A percentile compares a stretch with the other conserved stretches of the same genome.
Conservation (phyloP, 805 yeast species). For the Candida dajiaensis region DNA sequence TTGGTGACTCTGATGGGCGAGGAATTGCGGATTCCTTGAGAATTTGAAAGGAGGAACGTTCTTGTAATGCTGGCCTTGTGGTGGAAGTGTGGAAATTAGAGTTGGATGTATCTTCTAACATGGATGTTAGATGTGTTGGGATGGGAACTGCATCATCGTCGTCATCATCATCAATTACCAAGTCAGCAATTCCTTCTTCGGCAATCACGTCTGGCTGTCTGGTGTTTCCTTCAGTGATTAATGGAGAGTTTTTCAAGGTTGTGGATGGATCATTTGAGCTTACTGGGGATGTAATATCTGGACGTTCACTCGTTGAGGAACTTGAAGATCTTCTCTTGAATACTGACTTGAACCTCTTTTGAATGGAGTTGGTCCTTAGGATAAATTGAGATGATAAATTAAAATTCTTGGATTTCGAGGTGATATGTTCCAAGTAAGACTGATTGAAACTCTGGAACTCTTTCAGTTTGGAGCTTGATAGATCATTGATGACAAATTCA, state of each 20-base stretch:
- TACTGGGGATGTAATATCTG: not conserved
- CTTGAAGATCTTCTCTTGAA: constrained; percentile 18
- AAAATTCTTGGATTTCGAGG: not conserved
- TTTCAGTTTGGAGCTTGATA: constrained; percentile 2
- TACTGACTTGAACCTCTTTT: constrained; percentile 19
- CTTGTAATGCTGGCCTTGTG: not conserved
- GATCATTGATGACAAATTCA: constrained; percentile 56
- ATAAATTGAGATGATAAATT: not conserved
- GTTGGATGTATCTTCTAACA: not conserved
- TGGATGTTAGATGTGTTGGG: constrained; percentile 6
- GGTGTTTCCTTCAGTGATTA: not conserved
- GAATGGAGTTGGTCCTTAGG: constrained; percentile 12
- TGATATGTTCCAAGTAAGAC: constrained; percentile 8
- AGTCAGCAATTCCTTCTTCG: not conserved
- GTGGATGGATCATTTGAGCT: not conserved
- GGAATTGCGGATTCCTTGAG: not conserved
- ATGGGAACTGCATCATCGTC: constrained; percentile 4
- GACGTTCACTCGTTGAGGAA: not conserved
- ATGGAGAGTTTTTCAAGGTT: not conserved
- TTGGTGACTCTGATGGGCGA: not conserved
- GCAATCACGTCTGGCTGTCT: not conserved
- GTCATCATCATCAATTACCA: not conserved
- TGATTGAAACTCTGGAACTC: constrained; percentile 21
- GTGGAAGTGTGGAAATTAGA: not conserved
- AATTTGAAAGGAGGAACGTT: not conserved